A percentile compares a stretch with the other conserved stretches of the same genome.
Conservation (phyloP, 1,284 basidiomycete genomes). For the Trametes sp. region DNA sequence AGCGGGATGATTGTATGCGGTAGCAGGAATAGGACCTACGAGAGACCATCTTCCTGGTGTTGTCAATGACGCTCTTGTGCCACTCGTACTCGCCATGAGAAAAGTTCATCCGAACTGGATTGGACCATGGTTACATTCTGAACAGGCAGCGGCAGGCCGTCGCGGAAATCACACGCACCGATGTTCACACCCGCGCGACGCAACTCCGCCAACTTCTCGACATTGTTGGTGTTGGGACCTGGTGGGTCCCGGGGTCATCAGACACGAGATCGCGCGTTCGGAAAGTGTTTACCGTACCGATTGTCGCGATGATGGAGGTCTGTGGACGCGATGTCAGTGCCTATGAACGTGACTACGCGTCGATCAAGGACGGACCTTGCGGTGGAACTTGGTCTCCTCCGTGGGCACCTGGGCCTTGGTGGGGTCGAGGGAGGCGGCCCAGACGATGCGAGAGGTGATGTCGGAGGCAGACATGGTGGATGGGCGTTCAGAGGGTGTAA, state of each 20-base stretch:
- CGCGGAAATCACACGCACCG: conserved; percentile 61
- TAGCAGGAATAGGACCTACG: conserved; percentile 51
- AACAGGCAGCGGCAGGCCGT: conserved; percentile 1
- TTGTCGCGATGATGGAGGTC: conserved; percentile 97
- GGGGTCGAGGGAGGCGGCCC: conserved; percentile 86
- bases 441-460: conserved; percentile 87
- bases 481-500: conserved; percentile 25
- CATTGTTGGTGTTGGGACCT: conserved; percentile 93
- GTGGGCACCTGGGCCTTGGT: conserved; percentile 70
- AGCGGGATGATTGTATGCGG: conserved; percentile 7
- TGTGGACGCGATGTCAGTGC: conserved; percentile 44
- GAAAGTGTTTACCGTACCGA: conserved; percentile 62
- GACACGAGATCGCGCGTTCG: conserved; percentile 16
- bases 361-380: conserved; percentile 73
- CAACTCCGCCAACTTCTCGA: conserved; percentile 85
- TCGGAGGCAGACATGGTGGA: conserved; percentile 43
- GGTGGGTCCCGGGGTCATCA: conserved; percentile 23
- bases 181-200: conserved; percentile 94
- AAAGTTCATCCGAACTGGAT: conserved; percentile 96
- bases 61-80: conserved; percentile 97
- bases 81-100: conserved; percentile 97
- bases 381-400: conserved; percentile 82
- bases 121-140: conserved; percentile 13
- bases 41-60: conserved; percentile 86
- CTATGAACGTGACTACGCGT: conserved; percentile 14